Evolutionary conservation across 192 early-diverging fungal genomes (phyloP).

Genomic region (Backusella australiensis): DNA sequence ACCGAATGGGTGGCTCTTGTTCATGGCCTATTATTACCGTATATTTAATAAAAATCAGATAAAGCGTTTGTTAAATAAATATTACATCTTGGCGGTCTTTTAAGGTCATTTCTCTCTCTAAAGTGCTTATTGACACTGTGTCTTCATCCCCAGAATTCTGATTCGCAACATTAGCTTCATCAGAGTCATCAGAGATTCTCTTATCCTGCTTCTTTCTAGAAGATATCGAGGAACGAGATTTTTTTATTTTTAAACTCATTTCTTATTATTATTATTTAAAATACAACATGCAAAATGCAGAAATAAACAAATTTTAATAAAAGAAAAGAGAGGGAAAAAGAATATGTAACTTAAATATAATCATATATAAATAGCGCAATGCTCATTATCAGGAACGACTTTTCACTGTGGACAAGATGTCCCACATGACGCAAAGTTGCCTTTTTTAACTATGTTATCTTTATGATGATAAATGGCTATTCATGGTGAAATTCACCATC

Average conservation of each 20-base stretch:
- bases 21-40: conserved; percentile 58
- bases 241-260: neutral
- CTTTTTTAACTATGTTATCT: neutral
- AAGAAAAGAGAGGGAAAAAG: neutral
- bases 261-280: neutral
- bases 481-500: neutral
- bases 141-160: neutral
- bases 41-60: neutral
- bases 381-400: neutral
- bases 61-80: neutral
- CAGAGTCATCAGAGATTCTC: neutral
- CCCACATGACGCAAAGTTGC: neutral
- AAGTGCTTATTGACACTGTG: neutral
- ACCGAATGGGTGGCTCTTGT: conserved; percentile 88
- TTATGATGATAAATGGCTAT: neutral
- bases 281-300: neutral
- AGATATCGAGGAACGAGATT: neutral
- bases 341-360: neutral
- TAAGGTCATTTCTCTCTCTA: conserved; percentile 1
- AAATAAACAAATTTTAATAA: neutral
- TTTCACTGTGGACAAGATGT: neutral
- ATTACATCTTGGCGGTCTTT: conserved; percentile 1
- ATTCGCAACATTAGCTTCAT: neutral
- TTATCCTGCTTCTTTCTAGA: neutral
- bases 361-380: neutral